Percentiles rank a stretch among this genome's conserved stretches.
Evolutionary conservation across 192 early-diverging fungal species (phyloP).

Genomic region (Phycomyces nitens): DNA sequence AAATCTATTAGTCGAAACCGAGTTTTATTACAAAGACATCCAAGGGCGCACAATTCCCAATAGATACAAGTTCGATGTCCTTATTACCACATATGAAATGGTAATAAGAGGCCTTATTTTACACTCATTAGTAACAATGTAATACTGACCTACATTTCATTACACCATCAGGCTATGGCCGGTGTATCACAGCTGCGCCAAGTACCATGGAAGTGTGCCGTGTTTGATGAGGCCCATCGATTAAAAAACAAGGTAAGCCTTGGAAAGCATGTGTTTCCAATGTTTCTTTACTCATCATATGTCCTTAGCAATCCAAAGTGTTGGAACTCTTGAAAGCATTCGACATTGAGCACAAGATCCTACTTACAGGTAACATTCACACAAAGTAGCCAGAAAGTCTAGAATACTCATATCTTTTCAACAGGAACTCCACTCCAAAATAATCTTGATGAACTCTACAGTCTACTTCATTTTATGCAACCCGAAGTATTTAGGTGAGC

Average conservation of each 20-base stretch:
- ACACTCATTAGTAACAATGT: not conserved
- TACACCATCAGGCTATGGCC: slow-evolving; percentile 38
- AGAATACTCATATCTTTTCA: not conserved
- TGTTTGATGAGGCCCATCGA: slow-evolving; percentile 87
- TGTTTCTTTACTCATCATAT: too few relatives aligned
- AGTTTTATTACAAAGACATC: slow-evolving; percentile 68
- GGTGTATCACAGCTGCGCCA: slow-evolving; percentile 62
- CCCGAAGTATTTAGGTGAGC: slow-evolving; percentile 62
- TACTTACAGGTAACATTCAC: slow-evolving; percentile 60
- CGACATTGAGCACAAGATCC: slow-evolving; percentile 70
- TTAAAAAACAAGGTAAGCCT: slow-evolving; percentile 80
- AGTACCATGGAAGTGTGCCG: slow-evolving; percentile 66
- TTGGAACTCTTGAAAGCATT: slow-evolving; percentile 72
- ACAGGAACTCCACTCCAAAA: slow-evolving; percentile 76
- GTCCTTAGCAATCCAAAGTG: slow-evolving; percentile 62
- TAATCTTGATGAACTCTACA: slow-evolving; percentile 77
- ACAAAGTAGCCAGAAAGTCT: too few relatives aligned
- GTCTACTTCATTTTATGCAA: slow-evolving; percentile 77
- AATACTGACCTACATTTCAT: slow-evolving; percentile 20
- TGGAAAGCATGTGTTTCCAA: too few relatives aligned
- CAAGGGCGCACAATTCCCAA: slow-evolving; percentile 47
- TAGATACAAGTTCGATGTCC: slow-evolving; percentile 56
- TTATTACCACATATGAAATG: slow-evolving; percentile 62
- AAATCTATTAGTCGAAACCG: slow-evolving; percentile 77
- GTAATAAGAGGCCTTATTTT: slow-evolving; percentile 5